Conservation (phyloP, 169 alveolate genomes). For the Cytauxzoon felis region DNA sequence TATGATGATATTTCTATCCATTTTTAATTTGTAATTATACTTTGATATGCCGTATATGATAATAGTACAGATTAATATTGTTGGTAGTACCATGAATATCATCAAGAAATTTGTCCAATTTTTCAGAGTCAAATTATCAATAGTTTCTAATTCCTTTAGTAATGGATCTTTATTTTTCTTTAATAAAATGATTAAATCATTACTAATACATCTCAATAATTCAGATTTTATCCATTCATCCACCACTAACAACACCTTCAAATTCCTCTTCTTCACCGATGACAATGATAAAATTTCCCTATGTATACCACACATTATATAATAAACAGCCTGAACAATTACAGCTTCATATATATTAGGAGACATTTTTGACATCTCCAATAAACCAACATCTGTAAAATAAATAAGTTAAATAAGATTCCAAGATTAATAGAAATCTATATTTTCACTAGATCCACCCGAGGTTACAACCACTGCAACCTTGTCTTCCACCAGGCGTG, state of each 20-base stretch:
- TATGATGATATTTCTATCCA: neutral
- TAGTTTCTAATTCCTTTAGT: neutral
- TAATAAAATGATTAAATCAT: neutral
- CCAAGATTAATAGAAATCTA: too few relatives aligned
- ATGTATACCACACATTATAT: too few relatives aligned
- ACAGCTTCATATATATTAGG: too few relatives aligned
- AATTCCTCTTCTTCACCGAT: slow-evolving; percentile 1
- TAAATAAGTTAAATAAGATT: too few relatives aligned
- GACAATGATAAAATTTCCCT: too few relatives aligned
- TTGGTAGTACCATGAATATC: slow-evolving; percentile 18
- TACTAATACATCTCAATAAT: neutral
- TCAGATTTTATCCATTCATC: slow-evolving; percentile 19
- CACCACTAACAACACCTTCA: slow-evolving; percentile 19
- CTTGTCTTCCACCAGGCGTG: too few relatives aligned
- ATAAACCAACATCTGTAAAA: too few relatives aligned
- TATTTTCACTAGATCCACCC: too few relatives aligned
- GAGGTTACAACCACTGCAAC: too few relatives aligned
- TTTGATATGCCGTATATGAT: slow-evolving; percentile 1
- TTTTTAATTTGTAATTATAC: neutral
- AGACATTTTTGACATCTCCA: too few relatives aligned
- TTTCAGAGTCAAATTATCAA: slow-evolving; percentile 27
- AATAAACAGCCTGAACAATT: too few relatives aligned
- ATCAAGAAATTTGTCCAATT: slow-evolving; percentile 31
- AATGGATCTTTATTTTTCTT: slow-evolving; percentile 1
- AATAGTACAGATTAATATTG: neutral